Conservation (phyloP, 1,284 basidiomycete species). For the Ganoderma resinaceum region DNA sequence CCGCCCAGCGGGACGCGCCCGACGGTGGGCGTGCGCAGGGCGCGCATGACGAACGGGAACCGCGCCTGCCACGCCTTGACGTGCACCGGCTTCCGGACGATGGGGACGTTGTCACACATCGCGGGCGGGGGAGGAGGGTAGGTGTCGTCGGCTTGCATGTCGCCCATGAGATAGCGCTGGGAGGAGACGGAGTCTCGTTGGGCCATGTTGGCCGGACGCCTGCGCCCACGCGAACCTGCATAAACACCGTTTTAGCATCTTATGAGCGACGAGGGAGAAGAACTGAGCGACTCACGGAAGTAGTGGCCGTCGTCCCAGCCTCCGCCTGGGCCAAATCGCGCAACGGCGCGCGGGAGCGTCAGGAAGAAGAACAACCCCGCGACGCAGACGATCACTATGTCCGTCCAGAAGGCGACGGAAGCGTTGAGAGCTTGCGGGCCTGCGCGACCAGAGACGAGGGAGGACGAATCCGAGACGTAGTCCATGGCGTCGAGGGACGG, state of each 20-base stretch:
- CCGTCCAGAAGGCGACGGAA: conserved; percentile 24
- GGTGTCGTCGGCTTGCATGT: not conserved
- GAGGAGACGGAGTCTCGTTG: conserved; percentile 1
- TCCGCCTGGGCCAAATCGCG: conserved; percentile 1
- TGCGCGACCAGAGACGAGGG: not conserved
- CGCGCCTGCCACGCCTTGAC: conserved; percentile 9
- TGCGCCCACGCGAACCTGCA: not conserved
- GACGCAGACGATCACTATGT: conserved; percentile 18
- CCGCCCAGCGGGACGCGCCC: conserved; percentile 60
- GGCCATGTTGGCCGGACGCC: not conserved
- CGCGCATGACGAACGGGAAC: conserved; percentile 5
- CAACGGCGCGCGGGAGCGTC: conserved; percentile 4
- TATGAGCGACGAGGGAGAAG: not conserved
- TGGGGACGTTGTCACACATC: not conserved
- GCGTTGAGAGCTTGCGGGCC: conserved; percentile 12
- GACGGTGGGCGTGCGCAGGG: conserved; percentile 41
- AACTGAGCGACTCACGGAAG: not conserved
- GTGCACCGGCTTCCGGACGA: not conserved
- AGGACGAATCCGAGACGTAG: not conserved
- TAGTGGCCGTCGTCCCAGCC: conserved; percentile 5
- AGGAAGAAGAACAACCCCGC: conserved; percentile 14
- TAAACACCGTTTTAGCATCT: not conserved
- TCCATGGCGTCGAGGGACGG: not conserved
- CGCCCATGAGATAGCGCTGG: not conserved
- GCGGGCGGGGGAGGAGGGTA: not conserved